A percentile compares a stretch with the other conserved stretches of the same genome.
Conservation (phyloP, 2,329 filamentous ascomycete genomes). For the Hypocreales sp. region DNA sequence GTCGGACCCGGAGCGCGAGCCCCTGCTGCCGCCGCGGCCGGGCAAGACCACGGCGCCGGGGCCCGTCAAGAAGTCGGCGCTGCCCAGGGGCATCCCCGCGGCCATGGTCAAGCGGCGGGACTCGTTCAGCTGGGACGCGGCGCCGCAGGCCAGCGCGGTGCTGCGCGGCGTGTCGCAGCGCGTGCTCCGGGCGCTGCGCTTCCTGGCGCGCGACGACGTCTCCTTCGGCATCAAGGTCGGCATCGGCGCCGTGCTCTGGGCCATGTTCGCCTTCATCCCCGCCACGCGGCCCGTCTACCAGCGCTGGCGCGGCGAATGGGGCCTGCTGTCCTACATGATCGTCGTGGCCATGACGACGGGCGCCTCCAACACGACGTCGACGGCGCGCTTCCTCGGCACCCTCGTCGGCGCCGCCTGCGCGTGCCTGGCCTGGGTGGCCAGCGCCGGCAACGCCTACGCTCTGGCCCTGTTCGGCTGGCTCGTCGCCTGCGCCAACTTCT, state of each 20-base stretch:
- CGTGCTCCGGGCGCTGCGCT: constrained; percentile 28
- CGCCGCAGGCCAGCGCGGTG: constrained; percentile 27
- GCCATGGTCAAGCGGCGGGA: constrained; percentile 35
- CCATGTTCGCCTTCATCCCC: constrained; percentile 73
- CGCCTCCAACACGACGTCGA: constrained; percentile 84
- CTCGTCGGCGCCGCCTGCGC: constrained; percentile 65
- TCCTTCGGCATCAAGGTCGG: constrained; percentile 87
- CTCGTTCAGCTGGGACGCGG: constrained; percentile 40
- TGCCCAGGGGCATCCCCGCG: constrained; percentile 40
- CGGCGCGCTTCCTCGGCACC: constrained; percentile 75
- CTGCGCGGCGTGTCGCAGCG: constrained; percentile 29
- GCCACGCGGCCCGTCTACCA: constrained; percentile 65
- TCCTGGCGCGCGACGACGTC: constrained; percentile 39
- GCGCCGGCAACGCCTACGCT: constrained; percentile 55
- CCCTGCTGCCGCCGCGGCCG: constrained; percentile 14
- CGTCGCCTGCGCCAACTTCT: constrained; percentile 72
- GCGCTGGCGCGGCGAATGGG: constrained; percentile 93
- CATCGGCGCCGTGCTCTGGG: constrained; percentile 76
- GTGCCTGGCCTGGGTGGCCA: constrained; percentile 61
- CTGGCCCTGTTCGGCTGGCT: constrained; percentile 73
- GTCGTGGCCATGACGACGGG: constrained; percentile 97
- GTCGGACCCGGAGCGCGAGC: constrained; percentile 25
- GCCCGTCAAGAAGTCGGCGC: constrained; percentile 35
- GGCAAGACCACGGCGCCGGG: constrained; percentile 20
- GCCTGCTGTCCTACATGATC: constrained; percentile 90